Base-by-base conservation (phyloP, 2,329 filamentous ascomycete species). In the Kalmusia sp. region DNA sequence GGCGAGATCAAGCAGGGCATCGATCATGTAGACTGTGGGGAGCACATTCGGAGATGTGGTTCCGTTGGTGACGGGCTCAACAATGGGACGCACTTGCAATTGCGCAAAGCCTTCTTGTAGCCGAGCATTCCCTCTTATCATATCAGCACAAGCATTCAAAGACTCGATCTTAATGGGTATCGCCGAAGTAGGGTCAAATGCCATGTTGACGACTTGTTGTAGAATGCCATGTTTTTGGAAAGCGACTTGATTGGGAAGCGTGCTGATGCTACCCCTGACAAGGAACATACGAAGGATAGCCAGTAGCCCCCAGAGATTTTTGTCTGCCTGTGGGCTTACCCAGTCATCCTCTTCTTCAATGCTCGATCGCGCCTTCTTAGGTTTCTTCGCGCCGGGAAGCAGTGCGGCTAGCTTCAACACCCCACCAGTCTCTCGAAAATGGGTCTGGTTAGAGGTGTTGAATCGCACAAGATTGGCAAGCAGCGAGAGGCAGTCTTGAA, bases 401-500 rank as follows among this genome's bases (percentile, higher is more conserved):
- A 98, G 79, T 31, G 83, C 83, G 14, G 87, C 83, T 41, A 97
- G 79, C 62, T 87, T 88, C 19, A 84, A 82, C 12, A 96, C 86
- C 67, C 89, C 93, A 1, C 92, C 92, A 38, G 91, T 93, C 72
- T 99, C 95, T 51, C 93, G 85, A 73, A 99, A 98, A 51, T 93
- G 87, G 9, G 92, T 91, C 74, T 99, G 95, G 68, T 99, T 99
- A 2, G 93, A 95, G 1, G 87, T 80, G 70, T 98, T 98, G 64
- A 92, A 84, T 28, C 89, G 86, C 24, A 99, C 80, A 11, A 99
- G 84, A 71, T 98, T 98, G 35, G 92, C 92, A 43, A 98, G 80
- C 48, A 99, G 80, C 52, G 95, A 93, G 17, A 99, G 80, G 64
- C 93, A 97, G 73, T 99, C 95, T 74, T 98, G 93, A 3, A 97